Evolutionary conservation across 805 yeast species (phyloP), one percentile per base, ranked within the genome.

Genomic region (Ogataea angusta): DNA sequence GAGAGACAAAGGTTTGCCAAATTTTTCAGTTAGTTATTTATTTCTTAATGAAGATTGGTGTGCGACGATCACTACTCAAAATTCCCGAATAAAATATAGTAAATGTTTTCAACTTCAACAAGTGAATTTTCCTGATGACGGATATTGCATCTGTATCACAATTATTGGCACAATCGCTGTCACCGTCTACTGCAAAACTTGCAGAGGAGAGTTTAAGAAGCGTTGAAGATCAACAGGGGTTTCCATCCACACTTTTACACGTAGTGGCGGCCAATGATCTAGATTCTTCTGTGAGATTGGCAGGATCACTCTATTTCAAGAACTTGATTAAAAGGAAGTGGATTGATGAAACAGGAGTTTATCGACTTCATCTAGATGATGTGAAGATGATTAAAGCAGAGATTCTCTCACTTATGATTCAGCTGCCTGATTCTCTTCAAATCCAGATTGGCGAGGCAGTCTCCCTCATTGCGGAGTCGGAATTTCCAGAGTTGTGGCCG

Each of bases 381-480:
- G 85, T 85, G 2, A 69, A 63, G 5, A 66, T 81, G 32, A 76
- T 93, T 49, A 90, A 90, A 59, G 41, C 63, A 8, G 93, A 88
- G 57, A 85, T 93, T 48, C 75, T 93, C 36, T 79, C 81, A n/a
- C 68, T 90, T 46, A 89, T 93, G 98, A 82, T 90, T 46, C 62
- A 76, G 26, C 68, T 89, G 36, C 96, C 96, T 5, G 76, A 76
- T 36, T 76, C 81, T 50, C 68, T 93, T 41, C 96, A 91, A 58
- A 71, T 81, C n/a, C 99, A 95, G 67, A 76, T 93, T 36, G 98
- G 97, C 38, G 99, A 95, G 64, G 82, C 96, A 2, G 81, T 95
- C 41, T 80, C 95, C 12, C 70, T 86, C 39, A 91, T 93, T 54
- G 99, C 99, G 3, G 96, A 90, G 60, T 81, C 89, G 43, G 99